These are phyloP conservation scores for Piper longum DNA, from an alignment of 164 flowering plant genomes.

Conservation along the genomic window DNA sequence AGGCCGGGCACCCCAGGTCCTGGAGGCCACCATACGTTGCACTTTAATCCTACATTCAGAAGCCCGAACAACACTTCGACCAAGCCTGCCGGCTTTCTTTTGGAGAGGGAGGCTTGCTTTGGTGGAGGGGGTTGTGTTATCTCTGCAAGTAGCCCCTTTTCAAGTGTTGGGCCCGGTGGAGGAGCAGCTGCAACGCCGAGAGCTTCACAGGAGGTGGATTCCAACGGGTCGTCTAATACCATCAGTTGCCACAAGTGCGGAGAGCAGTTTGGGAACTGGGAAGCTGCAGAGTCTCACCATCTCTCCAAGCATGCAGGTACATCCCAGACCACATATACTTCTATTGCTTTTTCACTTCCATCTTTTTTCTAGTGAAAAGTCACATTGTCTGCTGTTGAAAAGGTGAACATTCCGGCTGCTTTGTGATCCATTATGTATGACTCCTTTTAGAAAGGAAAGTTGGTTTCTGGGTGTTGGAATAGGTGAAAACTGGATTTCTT, in stretches of 20 bases:
- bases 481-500: no score
- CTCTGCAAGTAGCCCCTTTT: conserved; percentile 7
- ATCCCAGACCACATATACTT: neutral
- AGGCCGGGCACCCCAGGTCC: conserved; percentile 96
- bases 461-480: no score
- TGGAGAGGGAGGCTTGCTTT: conserved; percentile 29
- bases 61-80: conserved; percentile 31
- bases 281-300: conserved; percentile 83
- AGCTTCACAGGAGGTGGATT: conserved; percentile 27
- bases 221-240: conserved; percentile 24
- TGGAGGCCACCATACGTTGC: conserved; percentile 56
- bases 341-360: neutral
- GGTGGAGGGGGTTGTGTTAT: conserved; percentile 17
- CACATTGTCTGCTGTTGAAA: no score
- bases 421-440: no score
- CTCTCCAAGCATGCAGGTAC: conserved; percentile 93
- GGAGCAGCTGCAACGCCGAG: conserved; percentile 12
- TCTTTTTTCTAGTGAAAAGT: no score
- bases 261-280: conserved; percentile 72
- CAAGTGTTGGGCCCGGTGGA: conserved; percentile 7
- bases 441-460: no score
- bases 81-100: conserved; percentile 22
- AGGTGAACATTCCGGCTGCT: no score
- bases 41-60: conserved; percentile 40
- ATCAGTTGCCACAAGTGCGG: conserved; percentile 80